phyloP scores from a whole-genome alignment of 2,329 filamentous ascomycete genomes.

The Aspergillus awamori region DNA sequence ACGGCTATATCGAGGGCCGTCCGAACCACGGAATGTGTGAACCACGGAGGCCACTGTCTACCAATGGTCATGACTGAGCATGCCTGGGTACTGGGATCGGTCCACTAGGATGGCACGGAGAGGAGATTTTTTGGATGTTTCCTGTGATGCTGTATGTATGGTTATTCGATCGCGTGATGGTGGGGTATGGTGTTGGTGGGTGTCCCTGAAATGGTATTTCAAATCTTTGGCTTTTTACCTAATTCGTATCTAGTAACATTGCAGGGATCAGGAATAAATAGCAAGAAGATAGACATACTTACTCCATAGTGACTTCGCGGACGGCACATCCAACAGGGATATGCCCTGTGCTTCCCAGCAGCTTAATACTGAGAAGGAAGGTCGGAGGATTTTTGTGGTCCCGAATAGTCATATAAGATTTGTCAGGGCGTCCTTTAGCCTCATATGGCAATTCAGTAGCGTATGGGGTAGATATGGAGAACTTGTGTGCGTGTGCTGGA shows the following conservation, averaged over 20 bases:
- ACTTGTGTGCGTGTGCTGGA: neutral
- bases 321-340: neutral
- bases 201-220: neutral
- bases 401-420: neutral
- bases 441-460: conserved; percentile 6
- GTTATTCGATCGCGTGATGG: neutral
- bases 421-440: conserved; percentile 6
- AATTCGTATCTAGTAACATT: neutral
- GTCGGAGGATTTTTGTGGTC: neutral
- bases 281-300: too few species aligned
- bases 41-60: neutral
- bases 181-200: neutral
- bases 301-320: too few species aligned
- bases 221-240: neutral
- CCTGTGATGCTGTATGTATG: neutral
- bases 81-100: neutral
- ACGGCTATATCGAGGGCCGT: neutral
- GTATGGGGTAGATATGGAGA: conserved; percentile 10
- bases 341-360: neutral
- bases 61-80: neutral
- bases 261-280: too few species aligned
- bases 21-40: neutral
- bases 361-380: neutral
- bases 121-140: neutral
- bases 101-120: neutral